Evolutionary conservation across 495 filamentous ascomycete species (phyloP).

Genomic region (Cenococcum geophilum): DNA sequence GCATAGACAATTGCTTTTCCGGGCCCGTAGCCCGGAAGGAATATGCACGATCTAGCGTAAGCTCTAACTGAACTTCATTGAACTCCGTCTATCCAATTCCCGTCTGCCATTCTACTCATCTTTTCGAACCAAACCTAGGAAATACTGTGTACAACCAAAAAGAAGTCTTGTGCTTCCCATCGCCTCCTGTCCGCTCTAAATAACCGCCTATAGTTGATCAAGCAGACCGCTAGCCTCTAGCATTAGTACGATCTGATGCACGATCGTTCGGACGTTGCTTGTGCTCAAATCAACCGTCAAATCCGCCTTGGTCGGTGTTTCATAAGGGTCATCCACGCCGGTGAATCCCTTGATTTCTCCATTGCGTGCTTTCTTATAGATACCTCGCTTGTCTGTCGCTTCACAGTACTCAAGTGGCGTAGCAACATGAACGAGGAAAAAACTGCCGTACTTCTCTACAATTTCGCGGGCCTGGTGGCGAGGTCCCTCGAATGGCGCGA

Average conservation of each 20-base stretch:
- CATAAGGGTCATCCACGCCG: conserved; percentile 96
- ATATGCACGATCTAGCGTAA: no score
- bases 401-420: conserved; percentile 89
- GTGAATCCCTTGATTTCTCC: conserved; percentile 99
- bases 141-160: no score
- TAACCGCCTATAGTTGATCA: conserved; percentile 45
- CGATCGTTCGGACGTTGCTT: conserved; percentile 82
- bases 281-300: conserved; percentile 78
- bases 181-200: no score
- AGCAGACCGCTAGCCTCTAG: conserved; percentile 84
- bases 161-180: no score
- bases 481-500: conserved; percentile 81
- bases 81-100: no score
- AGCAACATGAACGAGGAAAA: conserved; percentile 92
- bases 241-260: conserved; percentile 94
- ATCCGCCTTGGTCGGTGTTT: conserved; percentile 73
- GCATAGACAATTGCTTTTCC: background rate
- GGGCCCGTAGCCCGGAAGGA: no score
- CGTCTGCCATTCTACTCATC: no score
- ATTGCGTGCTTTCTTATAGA: conserved; percentile 75
- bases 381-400: conserved; percentile 87
- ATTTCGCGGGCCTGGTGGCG: conserved; percentile 71
- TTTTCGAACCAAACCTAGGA: no score
- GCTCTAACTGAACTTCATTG: no score
- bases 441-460: conserved; percentile 78